A percentile compares a stretch with the other conserved stretches of the same genome.
Conservation (phyloP, 192 early-diverging fungal species). For the Linnemannia elongata region DNA sequence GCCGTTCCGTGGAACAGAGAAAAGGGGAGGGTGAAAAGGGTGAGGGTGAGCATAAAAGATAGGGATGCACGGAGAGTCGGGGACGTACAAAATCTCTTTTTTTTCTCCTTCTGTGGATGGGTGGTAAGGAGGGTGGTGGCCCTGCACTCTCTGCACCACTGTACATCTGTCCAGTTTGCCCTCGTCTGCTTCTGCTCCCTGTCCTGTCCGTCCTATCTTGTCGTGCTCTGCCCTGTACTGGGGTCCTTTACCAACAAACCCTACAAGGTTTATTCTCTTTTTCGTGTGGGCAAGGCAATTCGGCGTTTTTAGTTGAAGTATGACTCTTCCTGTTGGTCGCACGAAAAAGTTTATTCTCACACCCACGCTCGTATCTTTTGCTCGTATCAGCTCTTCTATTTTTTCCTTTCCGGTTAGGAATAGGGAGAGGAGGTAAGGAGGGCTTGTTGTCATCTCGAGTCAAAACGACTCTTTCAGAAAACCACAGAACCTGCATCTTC, state of each 20-base stretch:
- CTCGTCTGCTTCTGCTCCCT: background rate
- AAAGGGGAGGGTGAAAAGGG: background rate
- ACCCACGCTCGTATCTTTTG: too few relatives aligned
- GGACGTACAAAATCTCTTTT: background rate
- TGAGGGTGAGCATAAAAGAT: background rate
- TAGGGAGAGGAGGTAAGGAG: too few relatives aligned
- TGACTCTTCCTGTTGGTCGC: constrained; percentile 8
- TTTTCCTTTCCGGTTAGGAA: background rate
- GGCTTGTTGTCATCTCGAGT: background rate
- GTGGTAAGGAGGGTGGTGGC: too few relatives aligned
- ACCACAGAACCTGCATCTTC: background rate
- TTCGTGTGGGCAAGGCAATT: constrained; percentile 15
- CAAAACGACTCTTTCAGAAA: background rate
- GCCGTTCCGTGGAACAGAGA: background rate
- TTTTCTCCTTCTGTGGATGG: background rate
- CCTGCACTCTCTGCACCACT: background rate
- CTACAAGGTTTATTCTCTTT: background rate
- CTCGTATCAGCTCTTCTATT: background rate
- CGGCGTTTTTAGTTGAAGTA: constrained; percentile 18
- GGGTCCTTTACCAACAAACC: background rate
- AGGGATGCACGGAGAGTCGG: background rate
- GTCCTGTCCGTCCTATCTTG: background rate
- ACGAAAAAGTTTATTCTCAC: background rate
- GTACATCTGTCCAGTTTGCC: background rate
- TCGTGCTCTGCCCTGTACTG: too few relatives aligned